Base-by-base conservation (phyloP, 768 basidiomycete species). In the Phallus indusiatus region DNA sequence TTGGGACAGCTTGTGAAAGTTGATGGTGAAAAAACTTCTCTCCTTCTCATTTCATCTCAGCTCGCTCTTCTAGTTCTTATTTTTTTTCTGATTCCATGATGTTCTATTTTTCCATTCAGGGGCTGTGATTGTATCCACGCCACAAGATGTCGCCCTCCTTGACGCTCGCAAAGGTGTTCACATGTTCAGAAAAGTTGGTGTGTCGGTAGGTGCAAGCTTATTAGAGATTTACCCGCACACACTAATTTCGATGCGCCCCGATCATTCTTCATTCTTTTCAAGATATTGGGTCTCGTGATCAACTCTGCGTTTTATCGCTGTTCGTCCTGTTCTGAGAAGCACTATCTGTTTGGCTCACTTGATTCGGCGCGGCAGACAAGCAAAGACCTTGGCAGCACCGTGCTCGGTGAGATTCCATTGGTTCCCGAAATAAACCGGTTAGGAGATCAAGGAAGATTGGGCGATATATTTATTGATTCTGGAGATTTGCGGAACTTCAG, bases 121-220 rank as follows among this genome's bases (percentile, higher is more conserved):
- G 11, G 84, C 91, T 0, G 85, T 99, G 1, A 90, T 99, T 59
- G 86, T 97, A 1, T 95, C 94, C 0, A 97, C 95, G 7, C 94
- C 95, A 0, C 95, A 99, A 70, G 89, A 95, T 64, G 88, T 98
- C 35, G 89, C 94, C 2, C 77, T 97, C 5, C 78, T 89, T 5
- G 95, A 98, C 68, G 93, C 93, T 1, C 80, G 90, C 61, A 94
- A 94, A 64, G 94, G 95, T 0, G 88, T 97, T 21, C 79, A 86
- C 8, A 95, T 95, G 91, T 86, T 97, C 68, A 81, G 82, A 55
- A 96, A 94, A 71, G 79, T 97, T 9, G 77, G 80, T 17, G 84
- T 97, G 1, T 94, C 95, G 0, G 93, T 95, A 66, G 55, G 86
- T 72, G 8, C 47, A 35, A n/a, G 8, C 37, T 54, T 14, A 12